Evolutionary conservation across 345 rosid genomes (phyloP).

Genomic region (Stellera chamaejasme): DNA sequence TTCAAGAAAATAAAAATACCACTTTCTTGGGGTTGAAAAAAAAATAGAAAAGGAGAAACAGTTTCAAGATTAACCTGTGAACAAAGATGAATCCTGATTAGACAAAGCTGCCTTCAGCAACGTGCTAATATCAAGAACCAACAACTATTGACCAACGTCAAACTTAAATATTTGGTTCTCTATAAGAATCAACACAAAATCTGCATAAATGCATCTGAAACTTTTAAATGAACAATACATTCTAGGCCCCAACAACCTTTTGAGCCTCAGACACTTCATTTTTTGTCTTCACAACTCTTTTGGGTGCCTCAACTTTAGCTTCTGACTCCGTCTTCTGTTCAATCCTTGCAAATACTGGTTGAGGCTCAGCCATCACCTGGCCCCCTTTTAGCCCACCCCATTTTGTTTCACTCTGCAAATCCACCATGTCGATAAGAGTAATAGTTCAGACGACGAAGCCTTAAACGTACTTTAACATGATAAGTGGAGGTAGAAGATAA

Average conservation of each 20-base stretch:
- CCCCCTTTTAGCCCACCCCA: slow-evolving; percentile 92
- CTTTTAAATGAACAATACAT: too few species aligned
- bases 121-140: too few species aligned
- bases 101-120: neutral
- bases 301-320: slow-evolving; percentile 18
- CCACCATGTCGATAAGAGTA: neutral
- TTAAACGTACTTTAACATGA: neutral
- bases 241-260: slow-evolving; percentile 38
- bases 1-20: too few species aligned
- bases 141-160: too few species aligned
- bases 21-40: too few species aligned
- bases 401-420: slow-evolving; percentile 50
- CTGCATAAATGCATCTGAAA: neutral
- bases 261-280: slow-evolving; percentile 33
- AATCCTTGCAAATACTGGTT: slow-evolving; percentile 75
- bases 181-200: too few species aligned
- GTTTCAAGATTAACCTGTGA: neutral
- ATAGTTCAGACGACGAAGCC: neutral
- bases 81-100: neutral
- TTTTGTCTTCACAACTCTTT: slow-evolving; percentile 34
- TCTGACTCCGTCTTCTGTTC: slow-evolving; percentile 35
- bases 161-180: too few species aligned
- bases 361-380: slow-evolving; percentile 79
- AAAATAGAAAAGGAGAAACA: too few species aligned
- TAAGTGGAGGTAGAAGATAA: neutral